Evolutionary conservation across 2,329 filamentous ascomycete genomes (phyloP).

Genomic region (Fusarium nematophilum): DNA sequence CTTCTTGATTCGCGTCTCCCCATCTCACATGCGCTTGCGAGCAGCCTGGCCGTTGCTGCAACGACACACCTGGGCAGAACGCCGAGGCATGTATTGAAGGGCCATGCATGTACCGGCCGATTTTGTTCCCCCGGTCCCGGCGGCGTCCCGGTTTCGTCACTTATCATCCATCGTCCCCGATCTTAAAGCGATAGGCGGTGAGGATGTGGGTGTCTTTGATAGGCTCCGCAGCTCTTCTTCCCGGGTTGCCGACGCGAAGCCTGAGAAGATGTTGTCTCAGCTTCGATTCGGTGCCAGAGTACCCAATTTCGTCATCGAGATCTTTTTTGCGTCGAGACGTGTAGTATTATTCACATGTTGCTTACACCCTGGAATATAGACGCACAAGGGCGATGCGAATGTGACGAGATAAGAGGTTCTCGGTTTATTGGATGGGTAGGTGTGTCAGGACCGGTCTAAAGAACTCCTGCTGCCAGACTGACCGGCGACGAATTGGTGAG

Average conservation of each 20-base stretch:
- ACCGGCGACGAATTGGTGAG: conserved; percentile 29
- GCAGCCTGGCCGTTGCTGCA: conserved; percentile 3
- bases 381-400: not conserved
- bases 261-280: conserved; percentile 4
- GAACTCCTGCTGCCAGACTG: conserved; percentile 12
- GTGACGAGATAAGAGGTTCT: conserved; percentile 34
- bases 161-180: conserved; percentile 24
- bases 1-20: conserved; percentile 2
- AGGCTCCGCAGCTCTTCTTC: conserved; percentile 1
- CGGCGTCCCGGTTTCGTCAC: conserved; percentile 17
- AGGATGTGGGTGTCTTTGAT: not conserved
- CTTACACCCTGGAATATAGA: not conserved
- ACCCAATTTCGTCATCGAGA: not conserved
- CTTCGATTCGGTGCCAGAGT: not conserved
- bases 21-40: conserved; percentile 11
- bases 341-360: conserved; percentile 15
- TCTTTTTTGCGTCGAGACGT: not conserved
- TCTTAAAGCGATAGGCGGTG: conserved; percentile 31
- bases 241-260: conserved; percentile 9
- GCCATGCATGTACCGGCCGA: conserved; percentile 19
- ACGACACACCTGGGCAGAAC: conserved; percentile 19
- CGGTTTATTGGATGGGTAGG: conserved; percentile 28
- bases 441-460: conserved; percentile 29
- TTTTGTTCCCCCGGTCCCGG: conserved; percentile 7
- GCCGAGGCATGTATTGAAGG: conserved; percentile 26